Percentiles rank a stretch among this genome's conserved stretches.
Evolutionary conservation across 176 grass and related monocot species (phyloP).

Genomic region (Paspalum notatum): DNA sequence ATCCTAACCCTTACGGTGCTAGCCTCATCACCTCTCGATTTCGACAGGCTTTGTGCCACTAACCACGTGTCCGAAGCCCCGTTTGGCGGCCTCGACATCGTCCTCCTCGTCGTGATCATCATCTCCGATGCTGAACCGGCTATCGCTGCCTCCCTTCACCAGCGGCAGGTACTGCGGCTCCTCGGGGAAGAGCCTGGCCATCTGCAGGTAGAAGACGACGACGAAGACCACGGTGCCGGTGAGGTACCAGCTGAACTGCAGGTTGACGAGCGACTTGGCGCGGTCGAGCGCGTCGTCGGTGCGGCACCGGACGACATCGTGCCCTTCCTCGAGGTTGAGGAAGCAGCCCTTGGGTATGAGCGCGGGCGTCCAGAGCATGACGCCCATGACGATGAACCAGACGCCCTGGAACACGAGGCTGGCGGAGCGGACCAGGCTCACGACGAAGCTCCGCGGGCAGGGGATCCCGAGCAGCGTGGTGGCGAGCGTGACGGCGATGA

Average conservation of each 20-base stretch:
- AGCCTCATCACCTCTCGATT: slow-evolving; percentile 45
- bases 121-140: slow-evolving; percentile 48
- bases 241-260: slow-evolving; percentile 93
- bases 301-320: slow-evolving; percentile 75
- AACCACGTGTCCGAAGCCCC: slow-evolving; percentile 29
- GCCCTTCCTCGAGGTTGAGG: slow-evolving; percentile 78
- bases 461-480: slow-evolving; percentile 68
- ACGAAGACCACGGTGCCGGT: slow-evolving; percentile 61
- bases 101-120: slow-evolving; percentile 61
- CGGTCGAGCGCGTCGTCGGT: slow-evolving; percentile 64
- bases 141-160: slow-evolving; percentile 40
- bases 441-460: slow-evolving; percentile 51
- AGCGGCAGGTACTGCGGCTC: slow-evolving; percentile 76
- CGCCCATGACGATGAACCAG: slow-evolving; percentile 85
- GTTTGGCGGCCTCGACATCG: slow-evolving; percentile 47
- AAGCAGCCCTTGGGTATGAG: slow-evolving; percentile 80
- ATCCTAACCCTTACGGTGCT: not conserved
- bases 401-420: slow-evolving; percentile 86
- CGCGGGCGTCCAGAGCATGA: slow-evolving; percentile 87
- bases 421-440: slow-evolving; percentile 69
- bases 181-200: slow-evolving; percentile 60
- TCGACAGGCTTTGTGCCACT: slow-evolving; percentile 25
- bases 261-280: slow-evolving; percentile 87
- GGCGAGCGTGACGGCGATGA: slow-evolving; percentile 69
- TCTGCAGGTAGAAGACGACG: slow-evolving; percentile 59